phyloP scores from a whole-genome alignment of 2,329 filamentous ascomycete species.

The Dactylellina haptotyla region DNA sequence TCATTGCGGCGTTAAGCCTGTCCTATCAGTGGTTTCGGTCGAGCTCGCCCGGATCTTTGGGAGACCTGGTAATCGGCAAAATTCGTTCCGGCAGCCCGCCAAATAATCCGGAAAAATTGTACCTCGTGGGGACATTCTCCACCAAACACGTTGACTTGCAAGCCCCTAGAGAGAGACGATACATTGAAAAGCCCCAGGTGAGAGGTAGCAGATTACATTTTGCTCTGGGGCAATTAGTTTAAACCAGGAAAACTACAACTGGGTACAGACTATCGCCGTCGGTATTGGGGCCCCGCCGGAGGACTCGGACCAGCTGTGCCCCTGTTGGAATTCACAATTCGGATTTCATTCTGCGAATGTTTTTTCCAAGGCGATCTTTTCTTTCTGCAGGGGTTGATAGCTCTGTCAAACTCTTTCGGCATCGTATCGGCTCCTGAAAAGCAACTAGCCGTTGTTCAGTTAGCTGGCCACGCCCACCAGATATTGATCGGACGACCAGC shows the following conservation, averaged over 20 bases:
- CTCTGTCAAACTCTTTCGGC: conserved; percentile 13
- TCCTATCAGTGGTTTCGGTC: conserved; percentile 7
- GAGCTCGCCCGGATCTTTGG: conserved; percentile 38
- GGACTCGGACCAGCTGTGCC: too few relatives aligned
- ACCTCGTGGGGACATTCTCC: conserved; percentile 33
- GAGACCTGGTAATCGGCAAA: conserved; percentile 44
- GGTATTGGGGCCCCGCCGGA: too few relatives aligned
- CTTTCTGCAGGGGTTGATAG: background rate
- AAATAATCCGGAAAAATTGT: conserved; percentile 52
- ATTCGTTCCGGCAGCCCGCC: conserved; percentile 52
- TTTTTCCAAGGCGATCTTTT: background rate
- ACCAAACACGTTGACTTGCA: conserved; percentile 24
- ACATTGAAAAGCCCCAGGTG: background rate
- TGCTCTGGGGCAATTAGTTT: too few relatives aligned
- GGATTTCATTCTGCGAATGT: background rate
- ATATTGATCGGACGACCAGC: conserved; percentile 43
- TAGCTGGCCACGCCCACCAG: background rate
- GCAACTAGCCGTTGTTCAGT: background rate
- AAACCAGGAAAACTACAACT: too few relatives aligned
- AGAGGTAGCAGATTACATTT: background rate
- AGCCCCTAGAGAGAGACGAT: background rate
- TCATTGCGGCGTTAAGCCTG: background rate
- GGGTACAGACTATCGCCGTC: too few relatives aligned
- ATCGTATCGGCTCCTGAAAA: conserved; percentile 28
- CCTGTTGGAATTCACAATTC: background rate